Conservation (phyloP, 2,329 filamentous ascomycete genomes). For the Arthrobotrys entomopaga region DNA sequence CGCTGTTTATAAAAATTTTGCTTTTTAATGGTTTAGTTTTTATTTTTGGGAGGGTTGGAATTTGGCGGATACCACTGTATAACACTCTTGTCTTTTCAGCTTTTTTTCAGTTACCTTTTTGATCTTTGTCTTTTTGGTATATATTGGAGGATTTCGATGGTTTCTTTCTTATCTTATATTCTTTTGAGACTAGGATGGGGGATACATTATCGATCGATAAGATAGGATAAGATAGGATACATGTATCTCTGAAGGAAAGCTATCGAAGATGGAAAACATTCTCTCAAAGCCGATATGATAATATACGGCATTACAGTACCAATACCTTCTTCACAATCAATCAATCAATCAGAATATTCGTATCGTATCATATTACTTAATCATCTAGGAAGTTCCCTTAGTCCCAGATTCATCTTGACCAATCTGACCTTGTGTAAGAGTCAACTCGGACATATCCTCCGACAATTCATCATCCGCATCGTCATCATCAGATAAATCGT, state of each 20-base stretch:
- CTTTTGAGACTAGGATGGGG: slow-evolving; percentile 32
- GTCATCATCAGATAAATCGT: neutral
- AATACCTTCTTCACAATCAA: neutral
- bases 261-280: neutral
- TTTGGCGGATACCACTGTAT: slow-evolving; percentile 49
- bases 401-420: neutral
- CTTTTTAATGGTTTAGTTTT: slow-evolving; percentile 33
- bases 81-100: slow-evolving; percentile 19
- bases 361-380: too few species aligned
- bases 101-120: neutral
- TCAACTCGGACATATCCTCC: neutral
- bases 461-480: slow-evolving; percentile 5
- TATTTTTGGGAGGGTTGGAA: neutral
- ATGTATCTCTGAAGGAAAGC: neutral
- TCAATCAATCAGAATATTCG: slow-evolving; percentile 1
- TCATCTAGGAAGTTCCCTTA: neutral
- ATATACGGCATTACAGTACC: neutral
- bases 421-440: too few species aligned
- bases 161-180: slow-evolving; percentile 11
- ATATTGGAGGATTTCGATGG: slow-evolving; percentile 28
- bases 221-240: too few species aligned
- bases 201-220: slow-evolving; percentile 9
- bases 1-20: neutral
- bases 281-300: neutral
- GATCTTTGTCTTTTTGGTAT: slow-evolving; percentile 9